phyloP scores from a whole-genome alignment of 208 protist species.

The Leptomonas pyrrhocoris region DNA sequence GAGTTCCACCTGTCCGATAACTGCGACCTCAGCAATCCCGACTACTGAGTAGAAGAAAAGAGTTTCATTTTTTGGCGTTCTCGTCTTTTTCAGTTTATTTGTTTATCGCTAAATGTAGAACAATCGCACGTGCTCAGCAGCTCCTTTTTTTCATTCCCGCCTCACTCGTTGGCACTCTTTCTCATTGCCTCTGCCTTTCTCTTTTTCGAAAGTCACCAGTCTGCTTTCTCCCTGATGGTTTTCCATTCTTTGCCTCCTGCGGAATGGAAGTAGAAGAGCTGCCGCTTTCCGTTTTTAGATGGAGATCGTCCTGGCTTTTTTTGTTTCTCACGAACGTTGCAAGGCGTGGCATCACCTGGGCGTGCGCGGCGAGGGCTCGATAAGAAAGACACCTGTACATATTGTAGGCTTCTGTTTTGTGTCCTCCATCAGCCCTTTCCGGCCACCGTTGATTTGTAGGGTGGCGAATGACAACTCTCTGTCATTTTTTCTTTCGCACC shows the following conservation, averaged over 20 bases:
- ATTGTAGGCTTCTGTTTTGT: too few relatives aligned
- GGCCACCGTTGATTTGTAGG: too few relatives aligned
- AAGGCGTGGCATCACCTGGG: too few relatives aligned
- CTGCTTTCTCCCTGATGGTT: background rate
- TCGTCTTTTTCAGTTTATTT: constrained; percentile 13
- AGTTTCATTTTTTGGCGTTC: background rate
- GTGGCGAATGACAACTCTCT: too few relatives aligned
- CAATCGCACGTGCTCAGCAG: background rate
- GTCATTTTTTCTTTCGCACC: constrained; percentile 14
- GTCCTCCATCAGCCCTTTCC: too few relatives aligned
- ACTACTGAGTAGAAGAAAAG: constrained; percentile 63
- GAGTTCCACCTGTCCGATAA: constrained; percentile 88
- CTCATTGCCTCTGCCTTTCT: background rate
- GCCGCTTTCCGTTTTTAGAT: too few relatives aligned
- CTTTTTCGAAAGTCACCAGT: too few relatives aligned
- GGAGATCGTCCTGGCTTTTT: background rate
- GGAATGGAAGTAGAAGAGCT: too few relatives aligned
- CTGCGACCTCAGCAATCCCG: constrained; percentile 91
- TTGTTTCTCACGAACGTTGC: too few relatives aligned
- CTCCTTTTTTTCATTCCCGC: background rate
- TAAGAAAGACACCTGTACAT: too few relatives aligned
- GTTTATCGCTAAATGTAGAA: constrained; percentile 16
- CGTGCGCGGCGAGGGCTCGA: too few relatives aligned
- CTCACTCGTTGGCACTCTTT: background rate
- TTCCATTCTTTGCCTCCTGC: constrained; percentile 1